Evolutionary conservation across 2,329 filamentous ascomycete genomes (phyloP), one percentile per base, ranked within the genome.

Genomic region (Diaporthe batatas): DNA sequence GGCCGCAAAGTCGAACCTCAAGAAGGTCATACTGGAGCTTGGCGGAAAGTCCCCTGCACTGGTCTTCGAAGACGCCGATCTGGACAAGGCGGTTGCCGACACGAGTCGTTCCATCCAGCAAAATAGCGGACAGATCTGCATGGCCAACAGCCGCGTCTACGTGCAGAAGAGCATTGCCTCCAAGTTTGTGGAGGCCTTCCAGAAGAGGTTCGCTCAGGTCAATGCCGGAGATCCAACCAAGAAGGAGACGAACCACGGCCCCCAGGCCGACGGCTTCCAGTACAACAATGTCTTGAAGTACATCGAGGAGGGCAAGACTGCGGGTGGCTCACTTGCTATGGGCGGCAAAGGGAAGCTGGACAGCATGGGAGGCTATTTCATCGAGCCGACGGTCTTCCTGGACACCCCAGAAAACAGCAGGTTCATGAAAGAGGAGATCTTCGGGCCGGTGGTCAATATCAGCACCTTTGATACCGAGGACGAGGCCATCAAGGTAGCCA

Each of bases 41-140:
- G 91, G 91, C n/a, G 91, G 91, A 59, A 93, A 93, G 80, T 90
- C 87, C 0, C 91, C 91, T 0, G 84, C 90, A 21, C 80, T 93
- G 23, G 84, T 93, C 6, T 93, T 93, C 72, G 88, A 88, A 3
- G 91, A 93, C 77, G 91, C 90, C 11, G 86, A 92, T 75, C 77
- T 92, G 39, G 90, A 91, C 6, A 87, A 89, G 76, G 89, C 91
- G 2, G 90, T 92, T 53, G 91, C 90, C 8, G 79, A 82, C 51
- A 83, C 83, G 1, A 78, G 81, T 75, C 75, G 76, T 75, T 83
- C 84, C 34, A 85, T 91, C 67, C 84, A 86, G 72, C 83, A 82
- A 74, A 86, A 90, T 77, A 86, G 86, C 68, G 89, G 90, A 0
- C 90, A 92, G 76, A 84, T 87, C 1, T 92, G 90, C 80, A 86